These are phyloP conservation scores for Porphyrellus sp. DNA, from an alignment of 1,284 basidiomycete genomes.

Conservation along the genomic window DNA sequence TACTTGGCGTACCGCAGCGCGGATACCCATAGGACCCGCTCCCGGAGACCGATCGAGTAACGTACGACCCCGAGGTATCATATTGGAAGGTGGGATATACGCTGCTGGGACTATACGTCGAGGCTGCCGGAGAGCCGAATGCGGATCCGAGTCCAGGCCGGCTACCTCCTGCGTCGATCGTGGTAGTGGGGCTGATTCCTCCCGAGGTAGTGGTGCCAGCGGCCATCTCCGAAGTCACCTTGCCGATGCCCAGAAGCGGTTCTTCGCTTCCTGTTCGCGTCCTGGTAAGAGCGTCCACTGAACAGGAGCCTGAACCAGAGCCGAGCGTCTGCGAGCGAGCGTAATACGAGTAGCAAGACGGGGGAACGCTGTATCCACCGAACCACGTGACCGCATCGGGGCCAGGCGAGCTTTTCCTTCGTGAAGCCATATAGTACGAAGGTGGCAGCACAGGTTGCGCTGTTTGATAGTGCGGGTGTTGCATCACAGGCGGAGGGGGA, in stretches of 20 bases:
- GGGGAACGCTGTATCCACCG: conserved; percentile 24
- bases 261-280: conserved; percentile 34
- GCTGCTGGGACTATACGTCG: conserved; percentile 20
- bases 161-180: conserved; percentile 8
- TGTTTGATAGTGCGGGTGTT: conserved; percentile 5
- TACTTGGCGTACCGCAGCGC: conserved; percentile 27
- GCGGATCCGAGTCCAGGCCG: conserved; percentile 27
- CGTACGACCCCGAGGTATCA: conserved; percentile 24
- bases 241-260: conserved; percentile 26
- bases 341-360: conserved; percentile 30
- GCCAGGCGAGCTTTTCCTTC: conserved; percentile 28
- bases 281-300: conserved; percentile 26
- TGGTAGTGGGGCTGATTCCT: conserved; percentile 9
- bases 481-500: conserved; percentile 22
- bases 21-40: conserved; percentile 29
- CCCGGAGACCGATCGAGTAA: conserved; percentile 19
- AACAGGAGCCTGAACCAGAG: conserved; percentile 27
- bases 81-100: conserved; percentile 5
- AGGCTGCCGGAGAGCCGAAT: conserved; percentile 27
- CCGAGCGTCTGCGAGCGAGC: conserved; percentile 31
- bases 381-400: conserved; percentile 29
- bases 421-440: conserved; percentile 19
- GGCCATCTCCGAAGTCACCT: conserved; percentile 10
- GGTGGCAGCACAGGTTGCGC: conserved; percentile 28
- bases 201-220: conserved; percentile 3